Evolutionary conservation across 2,329 filamentous ascomycete species (phyloP), one percentile per base, ranked within the genome.

Genomic region (Cytospora piceicola): DNA sequence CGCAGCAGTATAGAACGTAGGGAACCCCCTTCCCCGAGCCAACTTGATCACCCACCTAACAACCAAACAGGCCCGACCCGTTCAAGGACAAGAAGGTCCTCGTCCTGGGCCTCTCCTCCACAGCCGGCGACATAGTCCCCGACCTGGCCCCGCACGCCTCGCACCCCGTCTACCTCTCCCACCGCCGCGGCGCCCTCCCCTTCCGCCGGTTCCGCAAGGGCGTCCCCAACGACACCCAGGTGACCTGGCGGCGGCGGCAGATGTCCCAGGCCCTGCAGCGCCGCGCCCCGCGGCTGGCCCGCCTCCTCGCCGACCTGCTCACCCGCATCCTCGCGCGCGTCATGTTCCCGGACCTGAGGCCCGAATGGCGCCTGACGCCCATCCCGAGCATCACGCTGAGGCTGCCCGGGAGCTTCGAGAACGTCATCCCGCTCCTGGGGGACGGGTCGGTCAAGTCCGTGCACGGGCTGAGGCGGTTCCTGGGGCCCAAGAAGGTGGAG

Each of bases 381-480:
- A 59, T 67, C 15, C 66, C 68, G 7, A 65, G 61, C 46, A 36
- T 67, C 56, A 58, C 67, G 11, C 57, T 69, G n/a, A 57, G 60
- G 49, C 53, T 68, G 11, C 54, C 62, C 3, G 51, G 59, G 4
- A 69, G 76, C 2, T 70, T 74, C 1, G 36, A 73, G 8, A 68
- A 70, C 9, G 71, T 75, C 1, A 75, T 81, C 27, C 71, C 70
- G 6, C 76, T 79, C 4, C 73, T 76, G 34, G 69, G 71, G 36
- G 59, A 63, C 49, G 64, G 66, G 29, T 51, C 7, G 17, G 51
- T 64, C 46, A n/a, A 58, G 57, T 66, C 64, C 1, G 66, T 66
- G 24, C 63, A 63, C 9, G 66, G 66, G 30, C 49, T 68, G 52
- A 66, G 15, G 46, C 56, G 53, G 1, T 62, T 68, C 53, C 32